A percentile compares a stretch with the other conserved stretches of the same genome.
phyloP scores from a whole-genome alignment of 75 land plant species.

The Cunninghamia lanceolata region DNA sequence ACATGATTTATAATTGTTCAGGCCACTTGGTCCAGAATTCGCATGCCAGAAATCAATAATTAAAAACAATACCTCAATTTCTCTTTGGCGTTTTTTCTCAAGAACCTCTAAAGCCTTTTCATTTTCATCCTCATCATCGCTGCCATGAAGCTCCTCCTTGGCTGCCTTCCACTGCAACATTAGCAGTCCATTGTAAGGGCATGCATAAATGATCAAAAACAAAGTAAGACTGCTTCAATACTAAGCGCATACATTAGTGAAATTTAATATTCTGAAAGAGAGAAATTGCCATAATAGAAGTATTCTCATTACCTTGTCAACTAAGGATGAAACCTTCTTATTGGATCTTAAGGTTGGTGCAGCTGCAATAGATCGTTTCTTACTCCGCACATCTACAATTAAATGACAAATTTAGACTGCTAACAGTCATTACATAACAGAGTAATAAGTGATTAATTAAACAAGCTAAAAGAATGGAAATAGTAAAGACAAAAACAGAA shows the following conservation, averaged over 20 bases:
- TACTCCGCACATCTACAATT: conserved; percentile 43
- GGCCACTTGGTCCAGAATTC: not conserved
- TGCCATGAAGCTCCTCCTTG: conserved; percentile 79
- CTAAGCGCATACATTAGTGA: not conserved
- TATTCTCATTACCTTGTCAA: conserved; percentile 67
- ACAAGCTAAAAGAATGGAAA: not conserved
- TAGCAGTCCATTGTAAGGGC: not conserved
- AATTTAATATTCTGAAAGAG: not conserved
- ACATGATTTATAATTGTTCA: not conserved
- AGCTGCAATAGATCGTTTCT: conserved; percentile 66
- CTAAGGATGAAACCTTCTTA: conserved; percentile 85
- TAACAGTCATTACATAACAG: not conserved
- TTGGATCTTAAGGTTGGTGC: conserved; percentile 64
- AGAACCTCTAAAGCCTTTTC: conserved; percentile 58
- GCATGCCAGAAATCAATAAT: not conserved
- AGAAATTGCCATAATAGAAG: not conserved
- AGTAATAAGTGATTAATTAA: not conserved
- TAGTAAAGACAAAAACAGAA: not conserved
- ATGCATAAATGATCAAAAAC: not conserved
- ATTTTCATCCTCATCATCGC: conserved; percentile 74
- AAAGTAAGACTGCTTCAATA: not conserved
- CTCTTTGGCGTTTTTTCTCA: conserved; percentile 78
- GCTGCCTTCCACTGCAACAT: conserved; percentile 90
- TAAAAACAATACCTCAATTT: conserved; percentile 66
- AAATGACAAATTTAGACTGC: not conserved